These are phyloP conservation scores for Lentinula detonsa DNA, from an alignment of 768 basidiomycete species.

Conservation along the genomic window DNA sequence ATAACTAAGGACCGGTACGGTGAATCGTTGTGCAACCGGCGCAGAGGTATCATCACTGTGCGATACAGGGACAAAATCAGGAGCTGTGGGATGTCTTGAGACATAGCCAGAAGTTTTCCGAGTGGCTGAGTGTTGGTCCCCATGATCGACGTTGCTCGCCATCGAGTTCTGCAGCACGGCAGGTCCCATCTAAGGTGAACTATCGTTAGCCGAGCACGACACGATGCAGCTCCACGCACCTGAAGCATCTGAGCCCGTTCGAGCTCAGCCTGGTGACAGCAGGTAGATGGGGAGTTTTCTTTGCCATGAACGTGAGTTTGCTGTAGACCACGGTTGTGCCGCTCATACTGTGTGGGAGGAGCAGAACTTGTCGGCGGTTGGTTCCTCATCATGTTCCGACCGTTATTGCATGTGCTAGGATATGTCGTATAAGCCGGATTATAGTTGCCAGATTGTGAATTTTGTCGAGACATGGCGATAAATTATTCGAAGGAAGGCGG, in stretches of 20 bases:
- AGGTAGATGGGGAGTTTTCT: background rate
- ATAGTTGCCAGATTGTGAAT: background rate
- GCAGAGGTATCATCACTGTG: background rate
- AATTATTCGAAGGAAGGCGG: background rate
- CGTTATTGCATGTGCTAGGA: background rate
- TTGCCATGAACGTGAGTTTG: background rate
- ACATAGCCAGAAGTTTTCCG: background rate
- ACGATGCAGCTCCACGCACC: background rate
- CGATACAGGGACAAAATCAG: background rate
- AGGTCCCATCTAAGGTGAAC: background rate
- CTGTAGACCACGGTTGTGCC: background rate
- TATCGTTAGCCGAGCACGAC: background rate
- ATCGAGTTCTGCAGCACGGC: background rate
- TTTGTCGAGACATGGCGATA: background rate
- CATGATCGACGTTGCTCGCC: background rate
- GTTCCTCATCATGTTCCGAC: background rate
- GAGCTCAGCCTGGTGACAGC: background rate
- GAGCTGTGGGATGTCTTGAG: background rate
- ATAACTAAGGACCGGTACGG: background rate
- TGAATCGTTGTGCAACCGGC: background rate
- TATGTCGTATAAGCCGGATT: background rate
- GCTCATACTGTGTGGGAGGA: background rate
- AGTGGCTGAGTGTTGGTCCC: background rate
- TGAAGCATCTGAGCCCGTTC: background rate
- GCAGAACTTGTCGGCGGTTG: background rate